Conservation (phyloP, 495 filamentous ascomycete genomes). For the Hypomontagnella submonticulosa region DNA sequence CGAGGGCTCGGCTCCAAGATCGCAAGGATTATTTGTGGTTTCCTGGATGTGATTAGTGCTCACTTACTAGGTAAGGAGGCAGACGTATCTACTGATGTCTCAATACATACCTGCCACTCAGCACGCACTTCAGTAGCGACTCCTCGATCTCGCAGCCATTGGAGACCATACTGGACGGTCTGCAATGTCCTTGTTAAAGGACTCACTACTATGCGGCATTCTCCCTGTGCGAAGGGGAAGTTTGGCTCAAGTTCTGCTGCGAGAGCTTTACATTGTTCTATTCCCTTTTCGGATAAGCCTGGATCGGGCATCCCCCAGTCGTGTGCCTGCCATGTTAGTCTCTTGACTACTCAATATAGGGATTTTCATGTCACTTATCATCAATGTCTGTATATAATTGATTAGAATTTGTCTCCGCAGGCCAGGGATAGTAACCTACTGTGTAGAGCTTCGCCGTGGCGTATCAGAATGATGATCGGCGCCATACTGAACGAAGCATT, state of each 20-base stretch:
- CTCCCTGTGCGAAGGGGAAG: slow-evolving; percentile 50
- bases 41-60: slow-evolving; percentile 49
- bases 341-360: slow-evolving; percentile 2
- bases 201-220: slow-evolving; percentile 61
- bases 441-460: slow-evolving; percentile 61
- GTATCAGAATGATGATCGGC: slow-evolving; percentile 59
- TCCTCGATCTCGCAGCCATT: slow-evolving; percentile 56
- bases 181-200: slow-evolving; percentile 62
- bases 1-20: slow-evolving; percentile 54
- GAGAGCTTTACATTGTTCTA: slow-evolving; percentile 41
- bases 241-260: slow-evolving; percentile 35
- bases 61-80: neutral
- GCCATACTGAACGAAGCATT: slow-evolving; percentile 48
- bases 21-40: slow-evolving; percentile 64
- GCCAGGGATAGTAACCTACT: slow-evolving; percentile 45
- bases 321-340: slow-evolving; percentile 45
- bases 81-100: neutral
- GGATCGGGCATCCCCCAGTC: slow-evolving; percentile 45
- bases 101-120: slow-evolving; percentile 60
- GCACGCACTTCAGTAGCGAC: slow-evolving; percentile 58
- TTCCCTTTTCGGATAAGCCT: slow-evolving; percentile 40
- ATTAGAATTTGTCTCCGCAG: slow-evolving; percentile 22
- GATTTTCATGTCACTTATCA: slow-evolving; percentile 38
- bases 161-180: slow-evolving; percentile 56
- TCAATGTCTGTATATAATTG: slow-evolving; percentile 30